Base-by-base conservation (phyloP, 306 rosid genomes). In the Dalbergia oliveri region DNA sequence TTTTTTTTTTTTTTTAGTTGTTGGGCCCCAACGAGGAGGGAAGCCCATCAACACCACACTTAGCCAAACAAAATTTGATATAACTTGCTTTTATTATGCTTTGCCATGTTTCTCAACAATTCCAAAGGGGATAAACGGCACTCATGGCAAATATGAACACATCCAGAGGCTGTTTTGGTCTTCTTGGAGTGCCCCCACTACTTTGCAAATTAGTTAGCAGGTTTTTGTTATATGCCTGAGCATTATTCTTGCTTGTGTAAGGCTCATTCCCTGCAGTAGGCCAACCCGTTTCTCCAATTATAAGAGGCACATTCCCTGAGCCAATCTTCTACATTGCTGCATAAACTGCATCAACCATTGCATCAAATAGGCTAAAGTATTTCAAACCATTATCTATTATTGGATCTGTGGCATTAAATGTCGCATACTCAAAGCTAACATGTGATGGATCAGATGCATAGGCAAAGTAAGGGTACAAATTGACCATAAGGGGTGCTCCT, bases 211-310 rank as follows among this genome's bases (percentile, higher is more conserved):
- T 37, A 0, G 0, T 18, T 11, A 78, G 10, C 21, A 78, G 11
- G 0, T 33, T 54, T 11, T 16, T 1, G 47, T 78, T 78, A 78
- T 66, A 78, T 11, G 15, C 33, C 41, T 53, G 1, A 2, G 82
- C 75, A 67, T 56, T 67, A 39, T 41, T 1, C 6, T 0, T 56
- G 58, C 35, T 78, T 78, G 82, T 23, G 4, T 10, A 21, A 56
- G 75, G 75, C 3, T 26, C 75, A 67, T 78, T 67, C 47, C 82
- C 68, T 15, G 68, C 68, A 43, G 15, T 57, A 43, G 82, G 82
- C 82, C 75, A 78, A 56, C 82, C 82, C 3, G 75, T 67, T 78
- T 56, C 82, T 7, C 75, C 68, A 10, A 67, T 67, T 9, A 67
- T 26, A 4, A 78, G 12, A 67, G 44, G 0, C 41, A 67, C 75